Base-by-base conservation (phyloP, 2,329 filamentous ascomycete species). In the Ilyonectria mors-panacis region DNA sequence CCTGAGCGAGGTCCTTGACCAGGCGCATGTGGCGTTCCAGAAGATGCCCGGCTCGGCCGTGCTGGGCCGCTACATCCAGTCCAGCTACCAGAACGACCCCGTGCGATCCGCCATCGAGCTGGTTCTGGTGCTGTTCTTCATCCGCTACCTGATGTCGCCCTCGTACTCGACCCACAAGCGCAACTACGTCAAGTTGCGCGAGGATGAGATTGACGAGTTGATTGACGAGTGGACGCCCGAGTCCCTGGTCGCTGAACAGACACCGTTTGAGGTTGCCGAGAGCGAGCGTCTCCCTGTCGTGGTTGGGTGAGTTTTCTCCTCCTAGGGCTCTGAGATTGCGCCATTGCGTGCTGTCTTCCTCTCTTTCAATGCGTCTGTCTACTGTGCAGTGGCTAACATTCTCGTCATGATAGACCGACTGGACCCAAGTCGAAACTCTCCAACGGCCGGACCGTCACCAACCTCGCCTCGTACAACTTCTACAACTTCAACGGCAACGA, bases 401-500 rank as follows among this genome's bases (percentile, higher is more conserved):
- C 17, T 13, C 15, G 5, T 26, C 26, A 50, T 26, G 66, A 54
- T 77, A 97, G 94, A 56, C 93, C 95, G 6, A 95, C 94, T 1
- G 95, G 94, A 10, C 95, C 96, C 53, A 97, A 96, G 80, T 91
- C 92, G 56, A 98, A 96, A 81, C 89, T 99, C 62, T 86, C 91
- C 54, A 97, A 92, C 80, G 96, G 96, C 75, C 92, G 94, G 72
- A 97, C 93, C 19, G 96, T 98, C 26, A 94, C 89, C 64, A 99
- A 99, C 79, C 91, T 99, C 70, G 95, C 94, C 42, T 97, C 94
- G 2, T 96, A 94, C 84, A 99, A 99, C 81, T 97, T 96, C 82
- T 98, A 97, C 86, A 98, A 99, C 84, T 94, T 99, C 81, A 94
- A 97, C 71, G 90, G 90, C 59, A 98, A 97, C 79, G 95, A 98